Evolutionary conservation across 805 yeast species (phyloP).

Genomic region (Zygosaccharomyces siamensis): DNA sequence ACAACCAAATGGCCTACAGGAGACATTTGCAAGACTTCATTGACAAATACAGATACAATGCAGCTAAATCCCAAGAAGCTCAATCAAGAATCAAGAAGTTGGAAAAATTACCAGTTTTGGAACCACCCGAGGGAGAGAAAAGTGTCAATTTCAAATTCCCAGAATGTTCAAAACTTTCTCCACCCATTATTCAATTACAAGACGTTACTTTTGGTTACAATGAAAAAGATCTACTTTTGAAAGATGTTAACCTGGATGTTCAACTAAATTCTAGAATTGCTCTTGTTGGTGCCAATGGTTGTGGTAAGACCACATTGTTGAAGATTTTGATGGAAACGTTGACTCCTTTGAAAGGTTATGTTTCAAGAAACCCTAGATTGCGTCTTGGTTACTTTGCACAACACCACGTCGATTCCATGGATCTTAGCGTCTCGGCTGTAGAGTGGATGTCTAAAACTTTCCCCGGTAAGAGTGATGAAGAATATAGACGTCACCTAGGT

Average conservation of each 20-base stretch:
- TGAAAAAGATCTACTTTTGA: constrained; percentile 57
- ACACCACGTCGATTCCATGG: constrained; percentile 98
- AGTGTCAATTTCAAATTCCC: constrained; percentile 85
- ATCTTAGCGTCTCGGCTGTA: constrained; percentile 75
- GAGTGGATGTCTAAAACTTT: constrained; percentile 85
- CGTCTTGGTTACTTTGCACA: constrained; percentile 97
- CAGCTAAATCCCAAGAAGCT: constrained; percentile 96
- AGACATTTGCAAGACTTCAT: constrained; percentile 90
- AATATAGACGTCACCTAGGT: constrained; percentile 93
- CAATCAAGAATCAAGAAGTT: constrained; percentile 95
- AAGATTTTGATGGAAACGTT: constrained; percentile 78
- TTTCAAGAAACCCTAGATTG: constrained; percentile 75
- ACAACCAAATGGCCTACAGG: constrained; percentile 93
- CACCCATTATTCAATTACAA: constrained; percentile 86
- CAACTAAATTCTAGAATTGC: constrained; percentile 95
- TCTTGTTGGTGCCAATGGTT: constrained; percentile 97
- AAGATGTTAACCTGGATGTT: constrained; percentile 80
- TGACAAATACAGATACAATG: constrained; percentile 95
- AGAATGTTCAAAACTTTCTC: constrained; percentile 87
- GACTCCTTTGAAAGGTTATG: constrained; percentile 70
- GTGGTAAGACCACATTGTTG: constrained; percentile 95
- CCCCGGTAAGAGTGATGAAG: constrained; percentile 95
- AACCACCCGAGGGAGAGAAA: constrained; percentile 91
- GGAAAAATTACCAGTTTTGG: constrained; percentile 88
- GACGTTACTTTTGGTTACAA: constrained; percentile 83